phyloP scores from a whole-genome alignment of 805 yeast genomes.

The Lachancea cidri region DNA sequence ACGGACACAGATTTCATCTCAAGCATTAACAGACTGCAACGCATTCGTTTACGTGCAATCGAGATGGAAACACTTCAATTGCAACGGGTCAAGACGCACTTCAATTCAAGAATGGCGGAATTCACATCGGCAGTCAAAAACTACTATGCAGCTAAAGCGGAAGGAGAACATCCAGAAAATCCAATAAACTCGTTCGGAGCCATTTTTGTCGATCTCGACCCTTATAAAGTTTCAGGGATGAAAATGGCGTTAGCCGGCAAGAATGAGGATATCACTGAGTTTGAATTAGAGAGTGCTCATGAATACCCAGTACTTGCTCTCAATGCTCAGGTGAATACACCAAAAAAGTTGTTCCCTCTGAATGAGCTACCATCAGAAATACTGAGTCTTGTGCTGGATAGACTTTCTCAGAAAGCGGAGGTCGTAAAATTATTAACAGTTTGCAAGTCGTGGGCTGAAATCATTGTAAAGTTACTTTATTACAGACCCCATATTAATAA shows the following conservation, averaged over 20 bases:
- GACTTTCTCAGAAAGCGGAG: constrained; percentile 55
- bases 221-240: constrained; percentile 16
- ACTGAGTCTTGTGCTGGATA: constrained; percentile 58
- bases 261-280: constrained; percentile 1
- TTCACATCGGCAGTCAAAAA: constrained; percentile 24
- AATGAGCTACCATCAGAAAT: constrained; percentile 48
- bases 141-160: constrained; percentile 16
- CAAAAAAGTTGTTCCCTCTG: constrained; percentile 22
- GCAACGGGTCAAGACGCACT: constrained; percentile 23
- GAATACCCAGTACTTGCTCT: constrained; percentile 2
- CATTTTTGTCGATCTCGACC: constrained; percentile 20
- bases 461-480: constrained; percentile 78
- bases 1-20: constrained; percentile 10
- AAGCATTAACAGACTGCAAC: constrained; percentile 25
- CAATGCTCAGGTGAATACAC: background rate
- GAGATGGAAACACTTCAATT: constrained; percentile 30
- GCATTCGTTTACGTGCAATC: constrained; percentile 29
- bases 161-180: constrained; percentile 16
- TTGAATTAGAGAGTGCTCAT: background rate
- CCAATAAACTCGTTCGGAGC: constrained; percentile 16
- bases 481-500: constrained; percentile 70
- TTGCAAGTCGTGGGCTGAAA: constrained; percentile 74
- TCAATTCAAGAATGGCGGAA: constrained; percentile 23
- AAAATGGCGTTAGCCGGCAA: constrained; percentile 9
- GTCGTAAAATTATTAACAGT: constrained; percentile 60